Conservation (phyloP, 495 filamentous ascomycete species). For the Penicillium alfredii region DNA sequence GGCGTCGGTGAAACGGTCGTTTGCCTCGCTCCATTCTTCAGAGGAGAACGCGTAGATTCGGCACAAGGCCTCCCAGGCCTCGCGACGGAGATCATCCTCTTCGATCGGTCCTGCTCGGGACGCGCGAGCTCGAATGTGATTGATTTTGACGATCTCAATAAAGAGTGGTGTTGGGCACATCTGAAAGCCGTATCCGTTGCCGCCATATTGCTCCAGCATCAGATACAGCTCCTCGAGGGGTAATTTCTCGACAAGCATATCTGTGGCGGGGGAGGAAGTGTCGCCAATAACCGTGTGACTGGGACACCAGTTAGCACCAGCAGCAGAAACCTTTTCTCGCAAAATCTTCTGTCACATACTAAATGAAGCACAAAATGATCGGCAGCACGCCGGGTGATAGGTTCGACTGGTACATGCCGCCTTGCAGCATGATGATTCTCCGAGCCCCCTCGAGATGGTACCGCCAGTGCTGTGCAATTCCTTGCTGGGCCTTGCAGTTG, state of each 20-base stretch:
- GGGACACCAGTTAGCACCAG: too few species aligned
- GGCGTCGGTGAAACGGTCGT: slow-evolving; percentile 13
- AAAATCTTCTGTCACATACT: slow-evolving; percentile 13
- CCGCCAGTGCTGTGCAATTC: slow-evolving; percentile 23
- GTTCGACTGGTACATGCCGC: slow-evolving; percentile 14
- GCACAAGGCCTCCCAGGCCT: slow-evolving; percentile 13
- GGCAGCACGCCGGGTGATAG: slow-evolving; percentile 11
- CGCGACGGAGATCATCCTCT: background rate
- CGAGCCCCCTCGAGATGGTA: slow-evolving; percentile 25
- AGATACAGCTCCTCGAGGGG: slow-evolving; percentile 14
- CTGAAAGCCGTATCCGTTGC: slow-evolving; percentile 14
- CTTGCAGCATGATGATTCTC: slow-evolving; percentile 22
- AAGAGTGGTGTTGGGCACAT: slow-evolving; percentile 11
- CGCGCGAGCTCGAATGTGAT: background rate
- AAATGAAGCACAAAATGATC: slow-evolving; percentile 17
- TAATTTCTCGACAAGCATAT: slow-evolving; percentile 13
- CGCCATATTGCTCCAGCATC: slow-evolving; percentile 10
- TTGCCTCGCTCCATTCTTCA: slow-evolving; percentile 22
- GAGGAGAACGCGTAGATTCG: slow-evolving; percentile 17
- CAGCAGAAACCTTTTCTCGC: too few species aligned
- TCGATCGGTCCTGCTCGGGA: background rate
- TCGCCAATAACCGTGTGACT: slow-evolving; percentile 24
- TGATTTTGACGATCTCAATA: slow-evolving; percentile 4
- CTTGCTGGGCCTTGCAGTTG: slow-evolving; percentile 26
- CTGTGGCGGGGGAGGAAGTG: slow-evolving; percentile 24